Conservation (phyloP, 306 rosid genomes). For the Casuarina equisetifolia region DNA sequence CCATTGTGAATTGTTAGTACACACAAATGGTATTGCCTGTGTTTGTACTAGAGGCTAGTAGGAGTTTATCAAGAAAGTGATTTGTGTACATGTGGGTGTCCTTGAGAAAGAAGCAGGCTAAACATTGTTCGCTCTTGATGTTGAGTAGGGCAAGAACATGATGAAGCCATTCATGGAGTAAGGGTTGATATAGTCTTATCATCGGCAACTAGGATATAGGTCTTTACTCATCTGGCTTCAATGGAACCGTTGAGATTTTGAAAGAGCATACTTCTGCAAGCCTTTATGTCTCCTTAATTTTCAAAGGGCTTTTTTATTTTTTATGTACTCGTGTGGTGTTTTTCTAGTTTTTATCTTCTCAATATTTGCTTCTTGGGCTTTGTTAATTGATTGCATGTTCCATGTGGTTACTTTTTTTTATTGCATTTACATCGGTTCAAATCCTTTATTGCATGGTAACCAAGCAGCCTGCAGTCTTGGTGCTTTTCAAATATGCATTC, state of each 20-base stretch:
- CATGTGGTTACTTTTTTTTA: neutral
- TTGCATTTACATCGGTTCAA: neutral
- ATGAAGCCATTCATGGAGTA: neutral
- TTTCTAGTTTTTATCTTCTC: neutral
- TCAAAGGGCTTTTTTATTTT: neutral
- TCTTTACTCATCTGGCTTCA: neutral
- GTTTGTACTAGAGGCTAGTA: neutral
- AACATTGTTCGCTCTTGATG: neutral
- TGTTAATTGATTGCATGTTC: neutral
- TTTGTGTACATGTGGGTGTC: neutral
- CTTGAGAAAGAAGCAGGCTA: neutral
- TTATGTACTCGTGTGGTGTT: neutral
- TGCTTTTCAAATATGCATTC: neutral
- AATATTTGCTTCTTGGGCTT: neutral
- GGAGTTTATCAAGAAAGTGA: neutral
- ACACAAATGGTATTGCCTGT: neutral
- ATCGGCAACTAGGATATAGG: conserved; percentile 9
- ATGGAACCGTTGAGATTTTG: neutral
- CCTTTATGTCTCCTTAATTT: neutral
- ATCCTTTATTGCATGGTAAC: neutral
- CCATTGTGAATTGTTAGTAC: neutral
- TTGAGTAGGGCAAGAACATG: neutral
- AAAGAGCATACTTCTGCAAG: neutral
- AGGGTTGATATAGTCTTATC: neutral
- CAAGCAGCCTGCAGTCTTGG: neutral